Evolutionary conservation across 164 flowering plant genomes (phyloP).

Genomic region (Vitis rupestris): DNA sequence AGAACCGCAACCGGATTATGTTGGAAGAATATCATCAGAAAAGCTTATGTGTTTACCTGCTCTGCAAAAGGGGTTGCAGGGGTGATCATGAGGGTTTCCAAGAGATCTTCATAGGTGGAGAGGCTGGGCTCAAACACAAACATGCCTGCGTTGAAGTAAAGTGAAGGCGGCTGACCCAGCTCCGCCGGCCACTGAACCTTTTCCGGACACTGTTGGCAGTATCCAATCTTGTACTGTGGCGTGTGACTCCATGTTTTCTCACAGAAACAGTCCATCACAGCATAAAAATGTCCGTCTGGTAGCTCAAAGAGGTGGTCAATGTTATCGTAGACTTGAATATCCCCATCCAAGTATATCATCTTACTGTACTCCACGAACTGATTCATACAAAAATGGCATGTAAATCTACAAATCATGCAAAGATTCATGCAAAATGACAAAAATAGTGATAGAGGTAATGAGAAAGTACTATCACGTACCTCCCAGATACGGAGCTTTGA

Average conservation of each 20-base stretch:
- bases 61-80: constrained; percentile 35
- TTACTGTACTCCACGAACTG: constrained; percentile 44
- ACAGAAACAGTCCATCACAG: constrained; percentile 48
- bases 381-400: neutral
- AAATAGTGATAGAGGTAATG: neutral
- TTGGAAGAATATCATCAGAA: no score
- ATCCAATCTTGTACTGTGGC: constrained; percentile 34
- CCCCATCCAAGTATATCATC: constrained; percentile 44
- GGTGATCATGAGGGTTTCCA: constrained; percentile 26
- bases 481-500: constrained; percentile 50
- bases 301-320: constrained; percentile 39
- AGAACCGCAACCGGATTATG: no score
- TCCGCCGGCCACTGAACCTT: constrained; percentile 36
- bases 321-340: constrained; percentile 40
- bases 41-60: constrained; percentile 18
- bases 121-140: constrained; percentile 37
- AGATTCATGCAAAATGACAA: neutral
- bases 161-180: constrained; percentile 33
- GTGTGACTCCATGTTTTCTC: constrained; percentile 48
- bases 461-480: constrained; percentile 15
- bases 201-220: constrained; percentile 38
- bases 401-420: neutral
- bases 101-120: constrained; percentile 25
- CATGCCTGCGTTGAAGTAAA: constrained; percentile 48
- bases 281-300: constrained; percentile 35